Evolutionary conservation across 2,329 filamentous ascomycete genomes (phyloP).

Genomic region (Cordyceps tenuipes): DNA sequence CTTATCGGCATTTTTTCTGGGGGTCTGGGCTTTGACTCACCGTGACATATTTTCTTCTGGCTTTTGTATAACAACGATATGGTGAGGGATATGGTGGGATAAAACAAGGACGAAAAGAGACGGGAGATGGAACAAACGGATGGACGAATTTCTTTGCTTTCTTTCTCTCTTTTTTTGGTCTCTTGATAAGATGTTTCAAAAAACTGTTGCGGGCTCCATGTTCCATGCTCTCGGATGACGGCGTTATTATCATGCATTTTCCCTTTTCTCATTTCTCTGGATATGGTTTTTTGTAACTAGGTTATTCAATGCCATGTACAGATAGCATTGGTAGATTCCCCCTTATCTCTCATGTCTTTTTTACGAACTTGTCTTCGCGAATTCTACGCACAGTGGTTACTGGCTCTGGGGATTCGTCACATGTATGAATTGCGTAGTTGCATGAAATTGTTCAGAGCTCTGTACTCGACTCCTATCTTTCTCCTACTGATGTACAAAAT

Average conservation of each 20-base stretch:
- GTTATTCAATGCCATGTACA: conserved; percentile 2
- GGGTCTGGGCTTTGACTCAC: background rate
- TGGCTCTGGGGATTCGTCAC: no score
- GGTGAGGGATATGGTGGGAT: background rate
- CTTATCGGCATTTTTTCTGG: background rate
- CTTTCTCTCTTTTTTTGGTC: background rate
- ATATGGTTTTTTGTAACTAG: background rate
- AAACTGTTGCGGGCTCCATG: background rate
- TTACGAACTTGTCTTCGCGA: no score
- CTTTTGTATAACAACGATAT: background rate
- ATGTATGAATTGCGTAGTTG: no score
- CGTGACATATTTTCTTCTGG: background rate
- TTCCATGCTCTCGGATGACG: background rate
- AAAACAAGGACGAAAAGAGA: background rate
- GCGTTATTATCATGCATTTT: background rate
- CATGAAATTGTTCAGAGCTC: no score
- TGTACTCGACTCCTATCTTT: no score
- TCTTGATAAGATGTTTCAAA: background rate
- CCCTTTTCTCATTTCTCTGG: background rate
- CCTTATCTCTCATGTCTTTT: background rate
- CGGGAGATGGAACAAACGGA: background rate
- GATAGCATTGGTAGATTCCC: conserved; percentile 8
- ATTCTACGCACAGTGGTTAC: no score
- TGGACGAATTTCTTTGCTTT: background rate
- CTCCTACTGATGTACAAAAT: background rate